Evolutionary conservation across 2,329 filamentous ascomycete genomes (phyloP), one percentile per base, ranked within the genome.

Genomic region (Daldinia sp.): DNA sequence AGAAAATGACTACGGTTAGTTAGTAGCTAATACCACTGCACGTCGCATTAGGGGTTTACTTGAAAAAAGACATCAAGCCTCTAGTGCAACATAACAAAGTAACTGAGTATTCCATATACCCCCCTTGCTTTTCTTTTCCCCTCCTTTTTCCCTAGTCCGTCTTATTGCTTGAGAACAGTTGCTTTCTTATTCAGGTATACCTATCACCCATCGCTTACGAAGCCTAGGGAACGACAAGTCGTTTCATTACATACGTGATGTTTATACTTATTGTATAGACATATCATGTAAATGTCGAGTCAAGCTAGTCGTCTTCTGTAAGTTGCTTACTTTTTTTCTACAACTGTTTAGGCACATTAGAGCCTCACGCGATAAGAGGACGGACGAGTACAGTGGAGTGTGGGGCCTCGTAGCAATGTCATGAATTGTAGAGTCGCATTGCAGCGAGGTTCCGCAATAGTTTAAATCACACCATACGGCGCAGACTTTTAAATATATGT

Each of bases 311-410:
- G 25, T 7, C 21, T 27, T 27, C 21, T 45, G 21, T 15, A n/a
- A 45, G 21, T 23, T 45, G 48, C 56, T 56, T 60, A 25, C 11
- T 10, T 21, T 34, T 53, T 57, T 56, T n/a, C n/a, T 51, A 27
- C 43, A 49, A 41, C 47, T 41, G 32, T 57, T 56, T 58, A 55
- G 58, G 55, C 63, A 66, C 50, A 60, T 66, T 58, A 56, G 53
- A 64, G 60, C 56, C 57, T 63, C 63, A 60, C 43, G 32, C 39
- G 63, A 66, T 66, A 61, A 63, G 57, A 52, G 52, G 56, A 37
- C 10, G n/a, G n/a, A 52, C 29, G 41, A 59, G 48, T 11, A 53
- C 35, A 51, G 2, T 15, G 21, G 21, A 17, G 30, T 19, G 55
- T 60, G 63, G 64, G 41, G 41, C 51, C 32, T 35, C 49, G 17